Conservation (phyloP, 2,329 filamentous ascomycete genomes). For the Didymella glomerata region DNA sequence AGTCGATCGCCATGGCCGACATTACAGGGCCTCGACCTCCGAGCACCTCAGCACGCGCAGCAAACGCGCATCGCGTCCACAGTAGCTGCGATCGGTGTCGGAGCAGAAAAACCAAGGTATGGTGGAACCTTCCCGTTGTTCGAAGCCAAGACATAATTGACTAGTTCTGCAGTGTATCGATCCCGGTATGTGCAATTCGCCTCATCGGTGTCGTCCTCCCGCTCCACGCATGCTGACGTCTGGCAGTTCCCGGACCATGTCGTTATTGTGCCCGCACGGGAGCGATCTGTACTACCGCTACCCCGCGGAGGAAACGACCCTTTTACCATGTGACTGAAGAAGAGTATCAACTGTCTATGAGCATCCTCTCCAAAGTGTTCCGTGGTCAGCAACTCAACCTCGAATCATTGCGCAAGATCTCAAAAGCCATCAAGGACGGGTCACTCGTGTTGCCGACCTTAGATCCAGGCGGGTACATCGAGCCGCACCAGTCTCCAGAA, state of each 20-base stretch:
- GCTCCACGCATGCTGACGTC: slow-evolving; percentile 30
- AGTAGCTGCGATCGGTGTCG: slow-evolving; percentile 51
- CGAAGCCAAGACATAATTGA: slow-evolving; percentile 39
- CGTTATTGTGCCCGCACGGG: slow-evolving; percentile 51
- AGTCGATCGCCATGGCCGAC: slow-evolving; percentile 38
- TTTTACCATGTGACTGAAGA: slow-evolving; percentile 53
- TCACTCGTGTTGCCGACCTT: slow-evolving; percentile 37
- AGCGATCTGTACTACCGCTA: slow-evolving; percentile 47
- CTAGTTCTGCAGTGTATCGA: slow-evolving; percentile 47
- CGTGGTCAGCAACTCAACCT: slow-evolving; percentile 49
- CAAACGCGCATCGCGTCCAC: slow-evolving; percentile 47
- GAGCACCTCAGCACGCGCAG: slow-evolving; percentile 33
- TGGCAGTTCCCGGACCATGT: slow-evolving; percentile 49
- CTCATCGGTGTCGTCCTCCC: slow-evolving; percentile 16
- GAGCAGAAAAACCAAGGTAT: slow-evolving; percentile 51
- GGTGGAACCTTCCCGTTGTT: slow-evolving; percentile 8
- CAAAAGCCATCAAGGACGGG: slow-evolving; percentile 45
- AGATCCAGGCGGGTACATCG: slow-evolving; percentile 36
- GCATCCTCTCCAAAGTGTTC: slow-evolving; percentile 50
- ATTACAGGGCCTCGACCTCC: slow-evolving; percentile 29
- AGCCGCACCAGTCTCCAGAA: slow-evolving; percentile 35
- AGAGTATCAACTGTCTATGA: slow-evolving; percentile 50
- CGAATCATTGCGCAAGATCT: slow-evolving; percentile 44
- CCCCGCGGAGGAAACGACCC: slow-evolving; percentile 48
- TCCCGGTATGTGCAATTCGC: slow-evolving; percentile 41